Percentiles rank a stretch among this genome's conserved stretches.
Conservation (phyloP, 2,329 filamentous ascomycete species). For the Colletotrichum orchidophilum region DNA sequence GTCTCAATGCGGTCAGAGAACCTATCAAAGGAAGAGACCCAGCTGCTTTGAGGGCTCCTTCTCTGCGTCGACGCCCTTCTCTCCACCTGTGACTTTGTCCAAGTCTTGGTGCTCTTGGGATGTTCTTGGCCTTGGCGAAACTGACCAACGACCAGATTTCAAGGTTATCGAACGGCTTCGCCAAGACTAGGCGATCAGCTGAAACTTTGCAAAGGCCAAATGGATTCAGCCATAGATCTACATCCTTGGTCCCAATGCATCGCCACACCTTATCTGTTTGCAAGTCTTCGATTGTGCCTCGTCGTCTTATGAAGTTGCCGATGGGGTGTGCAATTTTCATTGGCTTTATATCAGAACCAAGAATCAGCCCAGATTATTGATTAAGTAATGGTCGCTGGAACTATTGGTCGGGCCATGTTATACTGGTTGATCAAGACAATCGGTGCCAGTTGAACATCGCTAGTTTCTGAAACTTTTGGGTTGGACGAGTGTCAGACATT, state of each 20-base stretch:
- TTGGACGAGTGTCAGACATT: not conserved
- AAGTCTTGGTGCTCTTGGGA: conserved; percentile 10
- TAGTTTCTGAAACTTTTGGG: not conserved
- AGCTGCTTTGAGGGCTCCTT: not conserved
- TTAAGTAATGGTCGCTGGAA: not conserved
- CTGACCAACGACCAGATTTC: not conserved
- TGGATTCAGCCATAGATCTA: not conserved
- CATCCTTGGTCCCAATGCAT: not conserved
- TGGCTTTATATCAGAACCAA: not conserved
- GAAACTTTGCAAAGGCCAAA: not conserved
- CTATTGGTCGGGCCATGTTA: not conserved
- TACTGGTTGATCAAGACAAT: not conserved
- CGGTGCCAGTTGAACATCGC: not conserved
- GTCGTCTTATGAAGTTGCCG: not conserved
- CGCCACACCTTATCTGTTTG: conserved; percentile 12
- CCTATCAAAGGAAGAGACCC: not conserved
- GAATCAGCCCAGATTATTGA: not conserved
- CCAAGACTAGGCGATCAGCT: conserved; percentile 6
- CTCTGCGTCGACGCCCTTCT: conserved; percentile 21
- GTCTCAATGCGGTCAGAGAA: conserved; percentile 2
- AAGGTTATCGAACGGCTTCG: not conserved
- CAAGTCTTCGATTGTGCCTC: not conserved
- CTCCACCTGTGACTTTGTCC: conserved; percentile 9
- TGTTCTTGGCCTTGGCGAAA: conserved; percentile 26
- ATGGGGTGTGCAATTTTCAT: not conserved